phyloP scores from a whole-genome alignment of 371 early-diverging fungal genomes.

The Mortierella sp. region DNA sequence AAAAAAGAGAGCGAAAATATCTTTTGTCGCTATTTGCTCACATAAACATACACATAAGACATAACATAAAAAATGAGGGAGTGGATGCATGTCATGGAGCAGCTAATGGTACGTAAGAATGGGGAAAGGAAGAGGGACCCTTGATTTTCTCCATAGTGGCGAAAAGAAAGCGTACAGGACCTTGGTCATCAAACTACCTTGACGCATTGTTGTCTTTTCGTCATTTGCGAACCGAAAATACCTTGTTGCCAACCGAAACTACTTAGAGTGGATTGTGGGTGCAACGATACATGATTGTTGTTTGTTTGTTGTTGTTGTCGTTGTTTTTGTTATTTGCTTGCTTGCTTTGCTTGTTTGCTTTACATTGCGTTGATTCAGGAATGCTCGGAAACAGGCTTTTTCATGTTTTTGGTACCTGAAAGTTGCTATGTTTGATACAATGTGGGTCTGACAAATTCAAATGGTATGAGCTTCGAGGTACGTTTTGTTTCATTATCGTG shows the following conservation, averaged over 20 bases:
- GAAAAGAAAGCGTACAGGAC: neutral
- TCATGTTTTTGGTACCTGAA: neutral
- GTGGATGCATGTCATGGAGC: no score
- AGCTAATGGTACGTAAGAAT: no score
- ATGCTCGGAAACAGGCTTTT: neutral
- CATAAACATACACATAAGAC: neutral
- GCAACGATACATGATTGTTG: neutral
- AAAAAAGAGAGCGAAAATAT: neutral
- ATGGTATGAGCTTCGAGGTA: neutral
- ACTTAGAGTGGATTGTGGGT: neutral
- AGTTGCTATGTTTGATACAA: neutral
- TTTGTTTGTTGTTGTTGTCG: neutral
- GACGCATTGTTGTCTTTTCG: neutral
- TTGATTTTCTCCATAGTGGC: neutral
- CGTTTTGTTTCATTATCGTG: neutral
- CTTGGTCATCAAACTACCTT: neutral
- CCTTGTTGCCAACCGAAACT: neutral
- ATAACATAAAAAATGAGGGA: neutral
- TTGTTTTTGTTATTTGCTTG: neutral
- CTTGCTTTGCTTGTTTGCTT: neutral
- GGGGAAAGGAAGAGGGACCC: neutral
- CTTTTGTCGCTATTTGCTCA: neutral
- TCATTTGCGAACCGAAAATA: no score
- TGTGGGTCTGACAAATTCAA: conserved; percentile 2
- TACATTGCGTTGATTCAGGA: conserved; percentile 8